These are phyloP conservation scores for Aspergillus uvarum DNA, from an alignment of 2,329 filamentous ascomycete genomes.

Conservation along the genomic window DNA sequence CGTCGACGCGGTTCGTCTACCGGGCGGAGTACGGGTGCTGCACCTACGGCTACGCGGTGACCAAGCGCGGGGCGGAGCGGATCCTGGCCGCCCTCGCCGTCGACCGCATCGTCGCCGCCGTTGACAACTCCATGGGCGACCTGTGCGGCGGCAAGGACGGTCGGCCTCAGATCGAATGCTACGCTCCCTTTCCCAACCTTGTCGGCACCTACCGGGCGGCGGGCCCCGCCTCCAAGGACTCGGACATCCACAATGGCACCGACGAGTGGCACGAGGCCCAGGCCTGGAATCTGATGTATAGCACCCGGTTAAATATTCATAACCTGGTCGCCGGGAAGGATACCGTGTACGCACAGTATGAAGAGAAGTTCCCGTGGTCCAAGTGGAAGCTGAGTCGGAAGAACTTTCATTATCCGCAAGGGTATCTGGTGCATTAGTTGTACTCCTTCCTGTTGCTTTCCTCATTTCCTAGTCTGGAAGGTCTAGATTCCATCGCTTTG, in stretches of 20 bases:
- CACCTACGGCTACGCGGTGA: constrained; percentile 42
- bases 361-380: constrained; percentile 22
- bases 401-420: constrained; percentile 24
- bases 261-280: constrained; percentile 17
- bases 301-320: constrained; percentile 27
- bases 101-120: constrained; percentile 25
- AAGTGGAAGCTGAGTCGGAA: constrained; percentile 14
- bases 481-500: too few relatives aligned
- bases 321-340: constrained; percentile 21
- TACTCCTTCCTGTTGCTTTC: not conserved
- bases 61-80: constrained; percentile 37
- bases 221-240: constrained; percentile 33
- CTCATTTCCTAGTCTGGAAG: too few relatives aligned
- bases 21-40: constrained; percentile 35
- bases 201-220: constrained; percentile 49
- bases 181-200: constrained; percentile 47
- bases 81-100: constrained; percentile 35
- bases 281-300: constrained; percentile 26
- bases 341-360: constrained; percentile 23
- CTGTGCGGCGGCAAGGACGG: constrained; percentile 46
- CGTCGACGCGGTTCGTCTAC: constrained; percentile 41
- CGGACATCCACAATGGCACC: constrained; percentile 28
- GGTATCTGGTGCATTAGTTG: constrained; percentile 17
- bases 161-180: constrained; percentile 32
- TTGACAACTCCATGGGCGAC: constrained; percentile 49